Evolutionary conservation across 2,329 filamentous ascomycete species (phyloP), one percentile per base, ranked within the genome.

Genomic region (Cytospora paraplurivora): DNA sequence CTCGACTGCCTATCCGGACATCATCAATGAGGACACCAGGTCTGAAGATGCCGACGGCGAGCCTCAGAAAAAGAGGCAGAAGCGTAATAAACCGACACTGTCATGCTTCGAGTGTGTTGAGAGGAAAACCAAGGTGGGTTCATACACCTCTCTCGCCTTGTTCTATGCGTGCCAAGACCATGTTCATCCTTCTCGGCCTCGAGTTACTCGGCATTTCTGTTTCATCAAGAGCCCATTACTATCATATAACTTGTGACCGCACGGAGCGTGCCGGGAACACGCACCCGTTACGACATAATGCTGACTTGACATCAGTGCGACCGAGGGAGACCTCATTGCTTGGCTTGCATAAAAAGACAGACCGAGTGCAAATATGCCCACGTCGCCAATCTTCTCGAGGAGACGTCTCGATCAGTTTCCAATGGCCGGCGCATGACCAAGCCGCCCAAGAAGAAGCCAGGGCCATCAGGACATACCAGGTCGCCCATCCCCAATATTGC

Each of bases 101-200:
- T 92, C 88, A 56, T 93, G 91, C 71, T 84, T 88, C 66, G 89
- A 92, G 73, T 94, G 91, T 72, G 91, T 93, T 27, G 89, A 92
- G 76, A 82, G 90, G 69, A 93, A 93, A 77, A 93, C 90, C 32
- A 93, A 92, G 82, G 89, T 89, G 73, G 68, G 82, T 76, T 55
- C 54, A n/a, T 3, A 35, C 32, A 27, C 21, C n/a, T 60, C 4
- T n/a, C 19, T 47, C 35, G 11, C 2, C 27, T 3, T 21, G 50
- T n/a, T 5, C 41, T 50, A n/a, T 12, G 35, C 1, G 21, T 13
- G 21, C 3, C 27, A 12, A 21, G 7, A 47, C 10, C 3, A 17
- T 6, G 6, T 6, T 4, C 13, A 41, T n/a, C 10, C 38, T 44
- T 44, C 12, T 44, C n/a, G 27, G 27, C 11, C 1, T 35, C 15